Percentiles rank a stretch among this genome's conserved stretches.
These are phyloP conservation scores for Gossypium thurberi DNA, from an alignment of 345 rosid genomes.

Conservation along the genomic window DNA sequence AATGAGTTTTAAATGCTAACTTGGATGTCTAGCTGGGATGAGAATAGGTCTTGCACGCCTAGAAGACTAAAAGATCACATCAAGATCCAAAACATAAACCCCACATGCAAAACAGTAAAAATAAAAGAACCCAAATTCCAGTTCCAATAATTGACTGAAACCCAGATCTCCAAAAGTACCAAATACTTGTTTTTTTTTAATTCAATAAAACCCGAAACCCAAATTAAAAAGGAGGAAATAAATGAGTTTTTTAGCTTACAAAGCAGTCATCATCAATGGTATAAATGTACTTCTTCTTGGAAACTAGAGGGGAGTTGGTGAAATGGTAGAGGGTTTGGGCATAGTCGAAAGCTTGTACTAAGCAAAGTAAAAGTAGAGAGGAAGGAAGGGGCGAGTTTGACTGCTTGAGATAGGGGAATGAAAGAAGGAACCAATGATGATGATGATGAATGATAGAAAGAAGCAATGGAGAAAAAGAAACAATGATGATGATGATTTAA, in stretches of 20 bases:
- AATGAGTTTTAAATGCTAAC: too few relatives aligned
- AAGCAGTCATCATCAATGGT: conserved; percentile 91
- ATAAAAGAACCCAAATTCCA: background rate
- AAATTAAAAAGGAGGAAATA: background rate
- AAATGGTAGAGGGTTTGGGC: conserved; percentile 23
- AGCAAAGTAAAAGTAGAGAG: background rate
- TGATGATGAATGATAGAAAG: too few relatives aligned
- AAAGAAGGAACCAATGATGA: background rate
- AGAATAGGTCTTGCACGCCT: background rate
- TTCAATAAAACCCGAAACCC: background rate
- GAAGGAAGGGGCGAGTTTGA: too few relatives aligned
- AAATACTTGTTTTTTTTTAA: too few relatives aligned
- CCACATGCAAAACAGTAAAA: background rate
- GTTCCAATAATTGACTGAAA: background rate
- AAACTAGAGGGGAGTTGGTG: conserved; percentile 45
- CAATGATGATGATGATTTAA: too few relatives aligned
- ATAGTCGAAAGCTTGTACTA: conserved; percentile 14
- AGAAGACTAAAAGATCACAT: background rate
- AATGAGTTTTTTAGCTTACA: conserved; percentile 35
- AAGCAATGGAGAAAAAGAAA: too few relatives aligned
- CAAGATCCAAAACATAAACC: conserved; percentile 1
- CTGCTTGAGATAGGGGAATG: background rate
- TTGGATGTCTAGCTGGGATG: too few relatives aligned
- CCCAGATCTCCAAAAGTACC: conserved; percentile 7
- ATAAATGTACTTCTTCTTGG: conserved; percentile 77